A percentile compares a stretch with the other conserved stretches of the same genome.
These are phyloP conservation scores for Ramaria rubella DNA, from an alignment of 768 basidiomycete species.

Conservation along the genomic window DNA sequence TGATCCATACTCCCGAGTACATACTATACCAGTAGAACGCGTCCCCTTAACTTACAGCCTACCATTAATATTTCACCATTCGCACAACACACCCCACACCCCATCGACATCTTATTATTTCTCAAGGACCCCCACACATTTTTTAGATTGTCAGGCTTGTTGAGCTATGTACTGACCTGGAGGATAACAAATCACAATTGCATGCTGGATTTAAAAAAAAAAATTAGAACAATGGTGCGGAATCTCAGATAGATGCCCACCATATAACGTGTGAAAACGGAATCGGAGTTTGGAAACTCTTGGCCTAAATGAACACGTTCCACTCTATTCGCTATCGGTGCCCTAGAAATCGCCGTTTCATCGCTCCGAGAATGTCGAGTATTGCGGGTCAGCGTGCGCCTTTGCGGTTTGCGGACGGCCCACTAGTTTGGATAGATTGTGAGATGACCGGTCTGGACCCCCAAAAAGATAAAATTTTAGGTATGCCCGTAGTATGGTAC, in stretches of 20 bases:
- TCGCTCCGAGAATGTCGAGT: background rate
- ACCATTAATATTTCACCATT: background rate
- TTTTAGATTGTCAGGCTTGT: constrained; percentile 3
- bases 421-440: constrained; percentile 80
- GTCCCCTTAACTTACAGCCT: background rate
- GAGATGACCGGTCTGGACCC: constrained; percentile 80
- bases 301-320: background rate
- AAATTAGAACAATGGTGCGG: background rate
- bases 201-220: background rate
- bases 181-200: background rate
- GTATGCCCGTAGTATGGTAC: constrained; percentile 37
- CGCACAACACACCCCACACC: background rate
- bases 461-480: constrained; percentile 62
- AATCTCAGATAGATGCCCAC: background rate
- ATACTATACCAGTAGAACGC: no score
- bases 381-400: constrained; percentile 18
- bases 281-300: background rate
- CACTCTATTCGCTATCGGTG: background rate
- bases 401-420: constrained; percentile 48
- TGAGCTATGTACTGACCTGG: background rate
- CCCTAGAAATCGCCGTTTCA: background rate
- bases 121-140: constrained; percentile 10
- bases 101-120: constrained; percentile 8
- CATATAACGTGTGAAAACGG: no score
- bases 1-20: background rate